phyloP scores from a whole-genome alignment of 139 green algal genomes.

The Asterochloris sp. region DNA sequence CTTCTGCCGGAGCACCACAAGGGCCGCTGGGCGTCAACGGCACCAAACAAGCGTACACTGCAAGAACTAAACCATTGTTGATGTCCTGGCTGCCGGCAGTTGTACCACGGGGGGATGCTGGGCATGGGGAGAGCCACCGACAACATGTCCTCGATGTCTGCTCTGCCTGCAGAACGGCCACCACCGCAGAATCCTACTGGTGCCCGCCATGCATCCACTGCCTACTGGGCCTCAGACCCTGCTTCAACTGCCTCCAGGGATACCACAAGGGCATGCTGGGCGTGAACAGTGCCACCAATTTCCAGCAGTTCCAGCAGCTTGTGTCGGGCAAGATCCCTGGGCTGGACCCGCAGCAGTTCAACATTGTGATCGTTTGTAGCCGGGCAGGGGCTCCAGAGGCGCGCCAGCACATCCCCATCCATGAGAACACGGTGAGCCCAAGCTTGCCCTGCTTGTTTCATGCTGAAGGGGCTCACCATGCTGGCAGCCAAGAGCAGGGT shows the following conservation, averaged over 20 bases:
- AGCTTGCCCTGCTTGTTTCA: background rate
- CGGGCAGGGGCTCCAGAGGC: slow-evolving; percentile 7
- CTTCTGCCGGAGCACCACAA: background rate
- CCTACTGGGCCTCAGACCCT: background rate
- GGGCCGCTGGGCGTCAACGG: no score
- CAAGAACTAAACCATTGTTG: no score
- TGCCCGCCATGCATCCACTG: background rate
- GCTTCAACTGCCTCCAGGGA: background rate
- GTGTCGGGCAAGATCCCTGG: slow-evolving; percentile 1
- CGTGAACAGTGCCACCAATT: background rate
- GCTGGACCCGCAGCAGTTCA: slow-evolving; percentile 14
- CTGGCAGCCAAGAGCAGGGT: no score
- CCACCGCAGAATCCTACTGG: no score
- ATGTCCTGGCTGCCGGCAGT: no score
- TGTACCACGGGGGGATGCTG: no score
- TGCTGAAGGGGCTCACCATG: no score
- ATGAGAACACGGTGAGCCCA: slow-evolving; percentile 9
- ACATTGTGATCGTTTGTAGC: slow-evolving; percentile 15
- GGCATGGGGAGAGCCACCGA: background rate
- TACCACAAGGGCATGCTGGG: slow-evolving; percentile 8
- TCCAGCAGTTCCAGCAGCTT: background rate
- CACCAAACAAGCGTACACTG: no score
- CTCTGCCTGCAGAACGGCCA: background rate
- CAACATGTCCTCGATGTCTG: background rate
- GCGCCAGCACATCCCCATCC: slow-evolving; percentile 13